Conservation (phyloP, 1,284 basidiomycete species). For the Anthracocystis setariae region DNA sequence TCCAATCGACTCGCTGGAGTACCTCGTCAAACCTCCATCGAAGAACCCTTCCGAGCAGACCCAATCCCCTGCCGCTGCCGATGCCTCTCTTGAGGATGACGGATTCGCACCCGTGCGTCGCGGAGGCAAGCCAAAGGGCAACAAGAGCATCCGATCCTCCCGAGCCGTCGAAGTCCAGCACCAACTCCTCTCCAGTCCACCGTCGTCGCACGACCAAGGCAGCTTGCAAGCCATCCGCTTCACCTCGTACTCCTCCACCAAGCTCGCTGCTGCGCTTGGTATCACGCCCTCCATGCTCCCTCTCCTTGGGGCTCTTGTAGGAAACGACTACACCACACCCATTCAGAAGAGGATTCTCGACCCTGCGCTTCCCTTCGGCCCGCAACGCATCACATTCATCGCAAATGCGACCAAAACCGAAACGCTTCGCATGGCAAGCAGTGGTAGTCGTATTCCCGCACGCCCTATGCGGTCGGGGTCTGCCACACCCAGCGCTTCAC, state of each 20-base stretch:
- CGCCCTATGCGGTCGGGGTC: conserved; percentile 18
- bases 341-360: conserved; percentile 50
- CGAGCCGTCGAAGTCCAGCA: not conserved
- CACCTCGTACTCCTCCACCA: conserved; percentile 46
- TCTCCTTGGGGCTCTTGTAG: conserved; percentile 53
- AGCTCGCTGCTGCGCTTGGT: conserved; percentile 47
- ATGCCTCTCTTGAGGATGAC: conserved; percentile 42
- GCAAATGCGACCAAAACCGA: conserved; percentile 47
- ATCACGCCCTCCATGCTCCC: conserved; percentile 51
- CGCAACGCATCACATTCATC: conserved; percentile 41
- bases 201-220: conserved; percentile 11
- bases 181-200: conserved; percentile 15
- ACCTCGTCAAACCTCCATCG: conserved; percentile 28
- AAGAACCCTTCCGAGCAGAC: not conserved
- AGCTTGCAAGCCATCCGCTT: conserved; percentile 30
- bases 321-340: conserved; percentile 59
- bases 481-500: conserved; percentile 22
- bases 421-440: conserved; percentile 32
- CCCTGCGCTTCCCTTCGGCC: conserved; percentile 35
- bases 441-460: conserved; percentile 13
- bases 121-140: conserved; percentile 21
- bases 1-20: conserved; percentile 52
- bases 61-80: not conserved
- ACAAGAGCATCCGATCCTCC: conserved; percentile 6
- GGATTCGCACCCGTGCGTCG: conserved; percentile 54